These are phyloP conservation scores for Hypoxylon rubiginosum DNA, from an alignment of 2,329 filamentous ascomycete genomes.

Conservation along the genomic window DNA sequence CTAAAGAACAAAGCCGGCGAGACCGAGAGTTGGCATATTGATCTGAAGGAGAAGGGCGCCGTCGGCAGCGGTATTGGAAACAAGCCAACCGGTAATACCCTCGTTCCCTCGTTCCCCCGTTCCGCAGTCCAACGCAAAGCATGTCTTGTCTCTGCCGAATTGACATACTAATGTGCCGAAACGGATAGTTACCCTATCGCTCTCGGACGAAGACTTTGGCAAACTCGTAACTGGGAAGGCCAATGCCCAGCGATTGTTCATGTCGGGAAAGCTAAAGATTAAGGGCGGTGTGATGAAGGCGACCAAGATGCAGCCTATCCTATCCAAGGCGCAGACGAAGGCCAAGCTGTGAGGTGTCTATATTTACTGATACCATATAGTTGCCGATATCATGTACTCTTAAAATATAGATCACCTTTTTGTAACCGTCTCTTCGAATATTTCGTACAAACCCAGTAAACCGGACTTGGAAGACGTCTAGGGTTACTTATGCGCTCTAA, in stretches of 20 bases:
- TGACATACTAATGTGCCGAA: conserved; percentile 14
- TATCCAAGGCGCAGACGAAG: conserved; percentile 88
- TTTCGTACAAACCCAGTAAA: not conserved
- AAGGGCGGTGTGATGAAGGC: conserved; percentile 99
- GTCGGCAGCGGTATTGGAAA: conserved; percentile 83
- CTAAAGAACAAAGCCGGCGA: conserved; percentile 89
- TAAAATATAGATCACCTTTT: conserved; percentile 8
- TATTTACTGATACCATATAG: conserved; percentile 2
- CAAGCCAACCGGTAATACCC: conserved; percentile 83
- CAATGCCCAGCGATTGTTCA: conserved; percentile 95
- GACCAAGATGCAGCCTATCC: conserved; percentile 92
- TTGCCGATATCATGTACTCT: conserved; percentile 6
- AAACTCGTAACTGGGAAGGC: conserved; percentile 87
- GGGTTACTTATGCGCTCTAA: not conserved
- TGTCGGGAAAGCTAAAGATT: conserved; percentile 98
- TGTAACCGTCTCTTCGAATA: conserved; percentile 2
- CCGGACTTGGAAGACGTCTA: not conserved
- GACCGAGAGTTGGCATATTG: conserved; percentile 91
- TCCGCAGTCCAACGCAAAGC: not conserved
- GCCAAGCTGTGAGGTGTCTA: conserved; percentile 77
- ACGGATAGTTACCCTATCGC: conserved; percentile 79
- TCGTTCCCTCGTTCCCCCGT: too few relatives aligned
- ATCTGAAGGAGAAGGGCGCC: conserved; percentile 89
- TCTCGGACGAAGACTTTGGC: conserved; percentile 89
- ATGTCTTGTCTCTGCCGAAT: not conserved